A percentile compares a stretch with the other conserved stretches of the same genome.
Conservation (phyloP, 2,329 filamentous ascomycete genomes). For the Chaetomium globosum region DNA sequence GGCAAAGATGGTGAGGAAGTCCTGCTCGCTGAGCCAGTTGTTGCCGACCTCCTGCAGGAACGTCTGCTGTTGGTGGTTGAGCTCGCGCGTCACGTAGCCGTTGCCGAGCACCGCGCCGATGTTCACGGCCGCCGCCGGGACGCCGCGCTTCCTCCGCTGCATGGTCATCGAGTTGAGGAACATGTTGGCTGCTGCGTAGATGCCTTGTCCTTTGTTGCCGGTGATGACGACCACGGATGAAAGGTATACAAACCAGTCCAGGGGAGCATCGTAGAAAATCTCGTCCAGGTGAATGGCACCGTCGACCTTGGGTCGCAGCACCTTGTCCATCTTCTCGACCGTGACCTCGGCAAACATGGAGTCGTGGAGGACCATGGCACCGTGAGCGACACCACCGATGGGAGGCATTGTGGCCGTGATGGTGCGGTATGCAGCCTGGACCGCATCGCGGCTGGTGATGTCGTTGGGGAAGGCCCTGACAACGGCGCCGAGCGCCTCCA, state of each 20-base stretch:
- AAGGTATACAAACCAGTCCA: slow-evolving; percentile 45
- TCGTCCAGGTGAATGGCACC: slow-evolving; percentile 41
- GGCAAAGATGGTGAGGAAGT: neutral
- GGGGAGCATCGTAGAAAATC: slow-evolving; percentile 13
- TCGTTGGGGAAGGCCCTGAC: neutral
- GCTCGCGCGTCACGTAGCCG: neutral
- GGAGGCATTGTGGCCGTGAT: neutral
- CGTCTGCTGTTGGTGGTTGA: neutral
- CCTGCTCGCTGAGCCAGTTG: neutral
- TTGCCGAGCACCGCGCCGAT: neutral
- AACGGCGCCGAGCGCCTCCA: slow-evolving; percentile 32
- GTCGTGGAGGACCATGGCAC: slow-evolving; percentile 1
- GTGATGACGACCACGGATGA: slow-evolving; percentile 42
- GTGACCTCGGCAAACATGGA: neutral
- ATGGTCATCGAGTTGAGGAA: slow-evolving; percentile 42
- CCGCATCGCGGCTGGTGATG: neutral
- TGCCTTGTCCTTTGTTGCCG: slow-evolving; percentile 43
- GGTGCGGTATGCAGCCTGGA: neutral
- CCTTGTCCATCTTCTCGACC: neutral
- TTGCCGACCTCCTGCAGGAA: neutral
- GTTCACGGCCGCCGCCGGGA: neutral
- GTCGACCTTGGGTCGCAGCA: neutral
- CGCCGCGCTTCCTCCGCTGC: neutral
- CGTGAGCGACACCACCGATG: neutral
- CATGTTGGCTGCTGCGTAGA: slow-evolving; percentile 47